Conservation (phyloP, 768 basidiomycete genomes). For the Cystobasidium ongulense region DNA sequence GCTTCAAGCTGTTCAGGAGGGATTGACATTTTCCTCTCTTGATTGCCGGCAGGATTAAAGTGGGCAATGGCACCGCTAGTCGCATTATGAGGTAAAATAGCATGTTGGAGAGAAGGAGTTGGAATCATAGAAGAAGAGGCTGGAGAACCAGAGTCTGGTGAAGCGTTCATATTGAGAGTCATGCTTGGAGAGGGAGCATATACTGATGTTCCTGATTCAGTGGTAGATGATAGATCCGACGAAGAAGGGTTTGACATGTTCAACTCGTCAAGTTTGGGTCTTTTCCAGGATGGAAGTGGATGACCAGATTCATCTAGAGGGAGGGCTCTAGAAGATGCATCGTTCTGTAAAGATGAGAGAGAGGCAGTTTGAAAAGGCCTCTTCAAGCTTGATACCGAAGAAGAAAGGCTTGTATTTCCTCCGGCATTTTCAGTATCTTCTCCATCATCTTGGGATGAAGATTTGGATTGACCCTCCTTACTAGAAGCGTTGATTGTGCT, state of each 20-base stretch:
- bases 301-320: background rate
- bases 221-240: background rate
- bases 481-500: too few relatives aligned
- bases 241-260: background rate
- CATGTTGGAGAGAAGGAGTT: slow-evolving; percentile 13
- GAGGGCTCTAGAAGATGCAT: background rate
- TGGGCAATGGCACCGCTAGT: background rate
- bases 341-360: background rate
- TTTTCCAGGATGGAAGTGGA: slow-evolving; percentile 18
- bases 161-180: background rate
- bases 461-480: background rate
- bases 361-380: background rate
- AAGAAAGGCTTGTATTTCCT: slow-evolving; percentile 10
- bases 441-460: background rate
- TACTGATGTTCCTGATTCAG: background rate
- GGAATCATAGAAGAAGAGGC: slow-evolving; percentile 18
- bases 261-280: slow-evolving; percentile 2
- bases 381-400: background rate
- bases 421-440: background rate
- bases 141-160: slow-evolving; percentile 26
- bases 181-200: slow-evolving; percentile 11
- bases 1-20: slow-evolving; percentile 21
- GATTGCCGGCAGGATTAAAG: background rate
- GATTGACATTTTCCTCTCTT: background rate
- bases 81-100: background rate